Percentiles rank a stretch among this genome's conserved stretches.
These are phyloP conservation scores for Priceomyces haplophilus DNA, from an alignment of 805 yeast genomes.

Conservation along the genomic window DNA sequence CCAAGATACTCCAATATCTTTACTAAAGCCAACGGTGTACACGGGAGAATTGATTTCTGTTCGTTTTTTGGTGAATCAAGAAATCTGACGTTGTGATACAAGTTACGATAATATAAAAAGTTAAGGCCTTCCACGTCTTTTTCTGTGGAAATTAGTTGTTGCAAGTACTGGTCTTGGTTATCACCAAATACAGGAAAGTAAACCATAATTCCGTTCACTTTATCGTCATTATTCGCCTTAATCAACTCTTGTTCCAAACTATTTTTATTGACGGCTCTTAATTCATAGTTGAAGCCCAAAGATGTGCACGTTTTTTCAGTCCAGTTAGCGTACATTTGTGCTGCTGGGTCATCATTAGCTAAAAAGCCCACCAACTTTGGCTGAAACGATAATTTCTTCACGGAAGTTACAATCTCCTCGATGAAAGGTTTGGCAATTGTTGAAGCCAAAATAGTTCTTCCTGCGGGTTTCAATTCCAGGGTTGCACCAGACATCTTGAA, in stretches of 20 bases:
- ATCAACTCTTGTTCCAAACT: conserved; percentile 80
- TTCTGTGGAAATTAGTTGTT: conserved; percentile 85
- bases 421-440: conserved; percentile 79
- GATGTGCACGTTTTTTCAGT: conserved; percentile 86
- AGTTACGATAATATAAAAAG: conserved; percentile 85
- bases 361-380: conserved; percentile 88
- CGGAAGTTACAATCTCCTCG: conserved; percentile 64
- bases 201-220: conserved; percentile 89
- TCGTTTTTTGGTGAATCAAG: conserved; percentile 66
- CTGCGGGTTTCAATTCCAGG: conserved; percentile 43
- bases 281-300: conserved; percentile 80
- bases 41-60: conserved; percentile 84
- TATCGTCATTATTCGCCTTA: conserved; percentile 72
- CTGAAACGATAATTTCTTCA: conserved; percentile 47
- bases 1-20: conserved; percentile 89
- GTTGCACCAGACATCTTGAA: not conserved
- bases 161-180: conserved; percentile 91
- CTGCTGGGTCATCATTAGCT: conserved; percentile 94
- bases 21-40: conserved; percentile 94
- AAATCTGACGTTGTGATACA: conserved; percentile 89
- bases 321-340: conserved; percentile 93
- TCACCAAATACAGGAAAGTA: conserved; percentile 97
- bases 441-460: conserved; percentile 83
- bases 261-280: conserved; percentile 72
- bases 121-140: conserved; percentile 97